A percentile compares a stretch with the other conserved stretches of the same genome.
phyloP scores from a whole-genome alignment of 306 rosid species.

The Gynostemma pentaphyllum region DNA sequence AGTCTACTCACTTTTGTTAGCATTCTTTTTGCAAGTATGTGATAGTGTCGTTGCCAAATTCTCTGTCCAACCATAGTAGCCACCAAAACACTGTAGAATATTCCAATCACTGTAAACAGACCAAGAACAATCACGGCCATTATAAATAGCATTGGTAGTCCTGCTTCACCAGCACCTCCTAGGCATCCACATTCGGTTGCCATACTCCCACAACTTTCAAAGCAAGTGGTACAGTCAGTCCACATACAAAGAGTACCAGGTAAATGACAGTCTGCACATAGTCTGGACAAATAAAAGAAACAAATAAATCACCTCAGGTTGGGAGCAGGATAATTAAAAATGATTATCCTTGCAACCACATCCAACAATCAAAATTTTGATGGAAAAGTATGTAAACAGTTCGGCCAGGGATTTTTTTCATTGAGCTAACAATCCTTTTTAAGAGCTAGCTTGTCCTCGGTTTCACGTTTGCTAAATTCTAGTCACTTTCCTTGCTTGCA shows the following conservation, averaged over 20 bases:
- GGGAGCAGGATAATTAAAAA: neutral
- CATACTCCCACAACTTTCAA: constrained; percentile 95
- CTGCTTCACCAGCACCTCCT: constrained; percentile 99
- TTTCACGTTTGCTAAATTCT: neutral
- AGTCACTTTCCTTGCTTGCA: neutral
- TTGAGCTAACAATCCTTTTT: neutral
- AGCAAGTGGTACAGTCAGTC: constrained; percentile 98
- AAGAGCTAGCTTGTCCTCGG: neutral
- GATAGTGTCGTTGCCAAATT: constrained; percentile 98
- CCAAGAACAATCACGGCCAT: constrained; percentile 84
- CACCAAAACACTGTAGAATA: constrained; percentile 95
- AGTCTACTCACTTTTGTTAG: constrained; percentile 62
- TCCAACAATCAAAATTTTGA: neutral
- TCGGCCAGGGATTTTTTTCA: neutral
- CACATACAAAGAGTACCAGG: constrained; percentile 98
- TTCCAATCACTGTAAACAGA: constrained; percentile 87
- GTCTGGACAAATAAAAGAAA: constrained; percentile 36
- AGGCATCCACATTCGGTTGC: constrained; percentile 93
- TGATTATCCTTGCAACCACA: neutral
- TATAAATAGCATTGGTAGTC: constrained; percentile 71
- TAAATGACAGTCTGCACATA: constrained; percentile 96
- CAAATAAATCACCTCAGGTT: constrained; percentile 1
- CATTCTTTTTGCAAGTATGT: constrained; percentile 97
- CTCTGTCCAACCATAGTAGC: constrained; percentile 99
- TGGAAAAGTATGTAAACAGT: neutral